Evolutionary conservation across 805 yeast genomes (phyloP), one percentile per base, ranked within the genome.

Genomic region (Yueomyces sp.): DNA sequence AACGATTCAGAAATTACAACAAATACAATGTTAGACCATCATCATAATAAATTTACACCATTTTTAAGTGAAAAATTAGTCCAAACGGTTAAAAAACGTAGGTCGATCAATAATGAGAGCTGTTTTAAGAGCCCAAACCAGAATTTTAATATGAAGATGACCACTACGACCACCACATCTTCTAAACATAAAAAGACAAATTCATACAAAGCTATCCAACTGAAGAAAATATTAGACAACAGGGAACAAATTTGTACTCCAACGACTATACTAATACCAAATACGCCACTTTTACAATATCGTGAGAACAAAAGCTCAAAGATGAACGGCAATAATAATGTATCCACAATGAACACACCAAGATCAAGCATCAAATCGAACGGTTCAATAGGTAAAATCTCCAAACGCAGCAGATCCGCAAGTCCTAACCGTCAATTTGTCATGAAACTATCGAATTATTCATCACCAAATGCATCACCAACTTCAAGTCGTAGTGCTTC

Each of bases 121-220:
- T 3, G 45, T 54, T 26, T 43, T 58, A 27, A 58, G 61, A 39
- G 52, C 52, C 33, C 33, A 30, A 30, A 30, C 9, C 9, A 6
- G 33, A 30, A 6, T 30, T 9, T 9, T 6, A 30, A 30, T 30
- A 6, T 30, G 9, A 30, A 6, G 9, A 6, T 9, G 9, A 9
- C 6, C 9, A 9, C 9, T 30, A 6, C 33, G 9, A 6, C 33
- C 9, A 28, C 28, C 19, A 8, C 38, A 27, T n/a, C 47, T 12
- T 37, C 44, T 28, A 40, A 52, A 28, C 66, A 62, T 44, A 61
- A 56, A 45, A 62, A 62, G 43, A 59, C 63, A 3, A 60, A 61
- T 44, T 59, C 64, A 41, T 62, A 61, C 43, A 62, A 61, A 47
- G 65, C 65, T 2, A 47, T 60, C 43, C 61, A 61, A 47, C 40